phyloP scores from a whole-genome alignment of 305 asterid species.

The Solanum hybrid region DNA sequence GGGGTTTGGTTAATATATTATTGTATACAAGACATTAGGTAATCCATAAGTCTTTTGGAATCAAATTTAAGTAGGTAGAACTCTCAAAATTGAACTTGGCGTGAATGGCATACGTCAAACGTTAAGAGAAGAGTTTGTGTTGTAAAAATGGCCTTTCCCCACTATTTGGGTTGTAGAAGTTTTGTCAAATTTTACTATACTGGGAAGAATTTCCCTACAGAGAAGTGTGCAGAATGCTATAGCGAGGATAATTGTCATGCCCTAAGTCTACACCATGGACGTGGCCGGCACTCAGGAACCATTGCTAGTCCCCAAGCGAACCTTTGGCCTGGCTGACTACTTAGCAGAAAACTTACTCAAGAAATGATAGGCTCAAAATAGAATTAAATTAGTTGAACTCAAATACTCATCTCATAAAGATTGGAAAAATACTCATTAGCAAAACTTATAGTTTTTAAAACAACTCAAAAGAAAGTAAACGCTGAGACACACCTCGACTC shows the following conservation, averaged over 20 bases:
- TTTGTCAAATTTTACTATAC: neutral
- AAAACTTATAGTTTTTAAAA: neutral
- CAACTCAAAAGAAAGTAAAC: neutral
- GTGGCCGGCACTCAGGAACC: neutral
- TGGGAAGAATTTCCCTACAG: neutral
- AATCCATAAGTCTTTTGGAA: neutral
- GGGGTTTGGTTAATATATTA: neutral
- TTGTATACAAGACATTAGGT: neutral
- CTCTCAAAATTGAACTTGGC: neutral
- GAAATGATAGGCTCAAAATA: neutral
- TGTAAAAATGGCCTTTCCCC: neutral
- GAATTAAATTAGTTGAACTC: neutral
- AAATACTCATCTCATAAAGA: neutral
- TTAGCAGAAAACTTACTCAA: neutral
- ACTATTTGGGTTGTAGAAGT: neutral
- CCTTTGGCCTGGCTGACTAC: neutral
- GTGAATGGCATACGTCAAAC: neutral
- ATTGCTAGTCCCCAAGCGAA: neutral
- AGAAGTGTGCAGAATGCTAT: neutral
- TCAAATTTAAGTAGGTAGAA: neutral
- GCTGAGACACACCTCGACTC: neutral
- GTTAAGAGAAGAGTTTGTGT: neutral
- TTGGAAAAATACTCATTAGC: neutral
- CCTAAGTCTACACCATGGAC: neutral
- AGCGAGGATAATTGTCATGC: neutral